phyloP scores from a whole-genome alignment of 2,329 filamentous ascomycete genomes.

The Westerdykella aurantiaca region DNA sequence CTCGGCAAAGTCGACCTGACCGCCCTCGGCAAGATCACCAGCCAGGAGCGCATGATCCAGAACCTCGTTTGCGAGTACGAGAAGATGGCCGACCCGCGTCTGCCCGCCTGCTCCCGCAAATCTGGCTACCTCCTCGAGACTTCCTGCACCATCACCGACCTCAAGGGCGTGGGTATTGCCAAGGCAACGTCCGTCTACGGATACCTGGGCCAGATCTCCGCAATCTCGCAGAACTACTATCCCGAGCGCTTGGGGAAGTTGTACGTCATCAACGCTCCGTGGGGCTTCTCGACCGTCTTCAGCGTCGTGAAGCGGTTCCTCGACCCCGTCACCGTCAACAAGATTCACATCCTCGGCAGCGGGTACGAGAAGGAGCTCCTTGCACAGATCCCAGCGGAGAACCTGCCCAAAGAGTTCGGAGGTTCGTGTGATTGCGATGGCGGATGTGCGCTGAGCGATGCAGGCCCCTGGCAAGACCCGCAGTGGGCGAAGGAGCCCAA shows the following conservation, averaged over 20 bases:
- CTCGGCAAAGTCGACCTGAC: slow-evolving; percentile 87
- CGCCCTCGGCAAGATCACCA: slow-evolving; percentile 90
- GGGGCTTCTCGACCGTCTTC: slow-evolving; percentile 88
- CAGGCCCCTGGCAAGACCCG: slow-evolving; percentile 78
- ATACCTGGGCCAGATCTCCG: slow-evolving; percentile 79
- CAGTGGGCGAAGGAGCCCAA: slow-evolving; percentile 58
- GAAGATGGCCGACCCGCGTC: slow-evolving; percentile 84
- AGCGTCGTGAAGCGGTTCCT: slow-evolving; percentile 85
- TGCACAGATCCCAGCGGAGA: slow-evolving; percentile 79
- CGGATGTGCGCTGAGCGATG: slow-evolving; percentile 81
- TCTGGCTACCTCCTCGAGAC: slow-evolving; percentile 86
- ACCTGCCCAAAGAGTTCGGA: slow-evolving; percentile 80
- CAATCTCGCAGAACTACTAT: slow-evolving; percentile 97
- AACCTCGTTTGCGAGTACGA: slow-evolving; percentile 98
- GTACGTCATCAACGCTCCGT: slow-evolving; percentile 96
- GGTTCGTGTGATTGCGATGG: slow-evolving; percentile 75
- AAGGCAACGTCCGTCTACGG: slow-evolving; percentile 79
- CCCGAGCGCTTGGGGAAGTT: slow-evolving; percentile 92
- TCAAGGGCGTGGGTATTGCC: slow-evolving; percentile 84
- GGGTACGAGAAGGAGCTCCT: slow-evolving; percentile 81
- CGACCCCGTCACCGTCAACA: slow-evolving; percentile 91
- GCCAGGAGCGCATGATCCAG: slow-evolving; percentile 85
- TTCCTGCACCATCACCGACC: slow-evolving; percentile 96
- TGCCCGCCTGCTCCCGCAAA: slow-evolving; percentile 94
- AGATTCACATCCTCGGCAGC: slow-evolving; percentile 85